A percentile compares a stretch with the other conserved stretches of the same genome.
These are phyloP conservation scores for Chondrus crispus DNA, from an alignment of 23 red algal genomes.

Conservation along the genomic window DNA sequence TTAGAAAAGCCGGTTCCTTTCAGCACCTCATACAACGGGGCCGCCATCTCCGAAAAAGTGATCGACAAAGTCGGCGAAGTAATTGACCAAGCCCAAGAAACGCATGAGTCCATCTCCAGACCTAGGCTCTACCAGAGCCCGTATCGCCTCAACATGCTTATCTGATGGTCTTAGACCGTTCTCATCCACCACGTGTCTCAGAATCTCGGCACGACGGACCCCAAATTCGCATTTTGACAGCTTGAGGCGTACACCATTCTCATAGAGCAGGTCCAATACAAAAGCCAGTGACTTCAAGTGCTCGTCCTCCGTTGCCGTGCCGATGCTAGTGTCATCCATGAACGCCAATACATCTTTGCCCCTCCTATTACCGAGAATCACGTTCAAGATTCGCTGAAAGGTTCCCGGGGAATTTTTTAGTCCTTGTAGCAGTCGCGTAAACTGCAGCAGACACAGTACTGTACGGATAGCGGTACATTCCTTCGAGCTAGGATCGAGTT, in stretches of 20 bases:
- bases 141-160: constrained; percentile 8
- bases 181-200: constrained; percentile 1
- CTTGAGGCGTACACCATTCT: constrained; percentile 18
- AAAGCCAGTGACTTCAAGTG: not conserved
- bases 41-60: not conserved
- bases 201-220: not conserved
- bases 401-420: constrained; percentile 23
- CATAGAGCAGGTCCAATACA: not conserved
- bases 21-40: constrained; percentile 6
- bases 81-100: constrained; percentile 17
- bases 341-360: not conserved
- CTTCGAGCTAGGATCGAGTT: not conserved
- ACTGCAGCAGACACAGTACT: constrained; percentile 17
- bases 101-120: not conserved
- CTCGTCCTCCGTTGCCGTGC: not conserved
- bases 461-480: constrained; percentile 26
- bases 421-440: constrained; percentile 41
- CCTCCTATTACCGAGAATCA: not conserved
- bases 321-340: constrained; percentile 17
- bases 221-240: constrained; percentile 35
- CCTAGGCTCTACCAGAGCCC: not conserved
- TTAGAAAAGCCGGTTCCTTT: not conserved
- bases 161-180: not conserved
- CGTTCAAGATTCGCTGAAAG: constrained; percentile 18
- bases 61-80: not conserved